Conservation (phyloP, 2,329 filamentous ascomycete genomes). For the Sporothrix pallida region DNA sequence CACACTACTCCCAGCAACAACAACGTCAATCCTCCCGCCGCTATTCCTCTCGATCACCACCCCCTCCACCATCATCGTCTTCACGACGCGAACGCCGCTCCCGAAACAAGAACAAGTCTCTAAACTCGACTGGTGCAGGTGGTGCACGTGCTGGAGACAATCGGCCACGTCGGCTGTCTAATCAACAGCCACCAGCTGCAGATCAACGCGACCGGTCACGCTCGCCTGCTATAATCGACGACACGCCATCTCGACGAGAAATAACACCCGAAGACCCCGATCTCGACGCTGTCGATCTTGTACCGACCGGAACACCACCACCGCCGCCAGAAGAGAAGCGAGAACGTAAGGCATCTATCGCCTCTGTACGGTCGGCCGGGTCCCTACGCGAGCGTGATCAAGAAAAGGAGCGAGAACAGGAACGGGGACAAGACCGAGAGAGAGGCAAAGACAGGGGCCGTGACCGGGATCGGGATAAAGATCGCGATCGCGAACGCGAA, state of each 20-base stretch:
- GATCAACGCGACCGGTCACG: conserved; percentile 41
- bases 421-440: background rate
- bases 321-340: background rate
- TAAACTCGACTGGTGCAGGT: background rate
- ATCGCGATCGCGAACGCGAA: conserved; percentile 14
- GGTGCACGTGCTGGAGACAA: background rate
- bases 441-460: background rate
- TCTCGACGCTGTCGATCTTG: conserved; percentile 15
- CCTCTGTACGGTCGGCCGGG: background rate
- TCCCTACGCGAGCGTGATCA: conserved; percentile 25
- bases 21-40: conserved; percentile 9
- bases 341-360: background rate
- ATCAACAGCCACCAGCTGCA: conserved; percentile 30
- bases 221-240: conserved; percentile 39
- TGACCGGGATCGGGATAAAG: conserved; percentile 4
- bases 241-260: conserved; percentile 36
- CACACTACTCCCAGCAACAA: background rate
- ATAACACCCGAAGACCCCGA: background rate
- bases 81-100: conserved; percentile 40
- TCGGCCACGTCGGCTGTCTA: background rate
- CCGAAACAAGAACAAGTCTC: conserved; percentile 39
- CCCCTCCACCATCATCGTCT: conserved; percentile 38
- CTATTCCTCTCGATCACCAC: conserved; percentile 24
- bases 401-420: conserved; percentile 10
- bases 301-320: conserved; percentile 5